Evolutionary conservation across 2,329 filamentous ascomycete genomes (phyloP).

Genomic region (Ambrosiella cleistominuta): DNA sequence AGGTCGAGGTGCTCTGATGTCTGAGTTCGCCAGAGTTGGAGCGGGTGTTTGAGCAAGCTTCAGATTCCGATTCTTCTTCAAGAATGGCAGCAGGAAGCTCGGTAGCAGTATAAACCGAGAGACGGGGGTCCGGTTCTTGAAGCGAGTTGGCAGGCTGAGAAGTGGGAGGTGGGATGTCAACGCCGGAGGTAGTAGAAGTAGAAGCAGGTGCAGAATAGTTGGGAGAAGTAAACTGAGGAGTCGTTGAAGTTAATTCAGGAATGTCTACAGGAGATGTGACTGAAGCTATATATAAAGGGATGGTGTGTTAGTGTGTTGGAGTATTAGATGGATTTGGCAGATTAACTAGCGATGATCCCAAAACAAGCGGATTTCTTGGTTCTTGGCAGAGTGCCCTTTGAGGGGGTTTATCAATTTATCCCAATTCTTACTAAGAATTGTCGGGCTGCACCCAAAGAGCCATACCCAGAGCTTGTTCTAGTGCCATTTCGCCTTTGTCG

Average conservation of each 20-base stretch:
- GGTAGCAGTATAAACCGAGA: neutral
- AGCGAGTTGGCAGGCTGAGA: neutral
- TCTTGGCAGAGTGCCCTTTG: neutral
- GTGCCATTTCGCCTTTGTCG: too few species aligned
- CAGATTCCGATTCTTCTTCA: conserved; percentile 7
- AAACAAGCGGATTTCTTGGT: neutral
- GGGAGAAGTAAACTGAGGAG: neutral
- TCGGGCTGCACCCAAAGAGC: too few species aligned
- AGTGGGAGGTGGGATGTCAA: neutral
- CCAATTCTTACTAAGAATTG: too few species aligned
- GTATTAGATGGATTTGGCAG: too few species aligned
- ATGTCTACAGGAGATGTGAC: neutral
- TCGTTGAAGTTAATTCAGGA: neutral
- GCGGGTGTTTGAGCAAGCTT: conserved; percentile 1
- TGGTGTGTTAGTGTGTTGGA: too few species aligned
- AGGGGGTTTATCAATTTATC: too few species aligned
- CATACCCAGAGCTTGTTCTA: too few species aligned
- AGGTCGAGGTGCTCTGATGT: conserved; percentile 10
- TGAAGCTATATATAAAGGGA: neutral
- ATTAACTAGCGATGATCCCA: neutral
- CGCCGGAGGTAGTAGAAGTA: too few species aligned
- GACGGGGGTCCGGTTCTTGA: neutral
- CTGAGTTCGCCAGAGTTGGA: conserved; percentile 8
- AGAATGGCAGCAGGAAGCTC: conserved; percentile 9
- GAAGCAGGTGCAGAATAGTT: neutral